A percentile compares a stretch with the other conserved stretches of the same genome.
Evolutionary conservation across 352 stramenopile species (phyloP).

Genomic region (Stephanocyclus meneghinianus): DNA sequence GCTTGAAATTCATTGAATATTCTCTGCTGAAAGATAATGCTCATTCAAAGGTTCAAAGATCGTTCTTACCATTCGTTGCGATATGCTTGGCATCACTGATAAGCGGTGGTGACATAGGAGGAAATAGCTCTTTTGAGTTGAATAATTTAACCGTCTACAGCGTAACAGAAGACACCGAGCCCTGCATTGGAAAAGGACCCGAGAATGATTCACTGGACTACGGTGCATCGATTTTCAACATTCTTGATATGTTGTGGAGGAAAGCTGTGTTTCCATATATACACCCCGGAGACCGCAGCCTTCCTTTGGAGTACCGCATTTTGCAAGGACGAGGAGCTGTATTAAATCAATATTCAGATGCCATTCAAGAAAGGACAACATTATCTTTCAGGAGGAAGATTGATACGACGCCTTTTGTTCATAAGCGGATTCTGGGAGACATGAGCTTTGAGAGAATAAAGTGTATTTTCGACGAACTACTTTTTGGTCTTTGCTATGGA

Average conservation of each 20-base stretch:
- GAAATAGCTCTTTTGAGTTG: constrained; percentile 52
- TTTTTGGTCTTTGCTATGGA: constrained; percentile 43
- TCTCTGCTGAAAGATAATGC: constrained; percentile 26
- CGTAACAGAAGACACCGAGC: constrained; percentile 45
- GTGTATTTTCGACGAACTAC: constrained; percentile 34
- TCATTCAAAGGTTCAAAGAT: constrained; percentile 45
- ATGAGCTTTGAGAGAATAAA: constrained; percentile 38
- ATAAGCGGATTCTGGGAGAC: constrained; percentile 15
- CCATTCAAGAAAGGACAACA: constrained; percentile 43
- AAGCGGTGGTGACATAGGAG: constrained; percentile 33
- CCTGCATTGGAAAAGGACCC: constrained; percentile 16
- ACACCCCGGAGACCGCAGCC: constrained; percentile 16
- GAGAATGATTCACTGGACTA: constrained; percentile 14
- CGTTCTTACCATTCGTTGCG: constrained; percentile 46
- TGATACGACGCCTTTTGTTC: constrained; percentile 4
- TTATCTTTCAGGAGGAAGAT: neutral
- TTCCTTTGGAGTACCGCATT: constrained; percentile 23
- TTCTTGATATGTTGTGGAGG: constrained; percentile 39
- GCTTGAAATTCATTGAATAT: constrained; percentile 52
- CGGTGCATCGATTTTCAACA: constrained; percentile 19
- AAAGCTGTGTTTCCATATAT: constrained; percentile 29
- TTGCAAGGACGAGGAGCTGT: constrained; percentile 43
- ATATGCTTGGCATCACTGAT: constrained; percentile 53
- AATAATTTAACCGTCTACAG: constrained; percentile 48
- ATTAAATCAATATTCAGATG: constrained; percentile 47